Evolutionary conservation across 1,284 basidiomycete species (phyloP).

Genomic region (Ceratobasidium sp.): DNA sequence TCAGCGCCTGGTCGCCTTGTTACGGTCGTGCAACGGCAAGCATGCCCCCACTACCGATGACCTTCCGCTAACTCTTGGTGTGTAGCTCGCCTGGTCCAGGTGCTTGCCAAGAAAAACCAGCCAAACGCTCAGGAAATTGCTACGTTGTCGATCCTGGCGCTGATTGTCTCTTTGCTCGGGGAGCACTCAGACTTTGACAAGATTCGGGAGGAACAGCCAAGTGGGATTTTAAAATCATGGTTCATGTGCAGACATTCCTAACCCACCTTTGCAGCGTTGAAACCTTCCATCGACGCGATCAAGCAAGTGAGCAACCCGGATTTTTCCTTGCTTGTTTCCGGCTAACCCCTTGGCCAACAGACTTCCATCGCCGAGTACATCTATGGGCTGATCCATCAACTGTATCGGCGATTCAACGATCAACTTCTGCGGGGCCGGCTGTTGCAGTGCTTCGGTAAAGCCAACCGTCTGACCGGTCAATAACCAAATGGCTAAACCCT

Average conservation of each 20-base stretch:
- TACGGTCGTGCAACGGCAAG: conserved; percentile 85
- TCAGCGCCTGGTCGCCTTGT: conserved; percentile 73
- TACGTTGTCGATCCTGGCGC: conserved; percentile 66
- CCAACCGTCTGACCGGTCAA: background rate
- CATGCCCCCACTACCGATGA: conserved; percentile 11
- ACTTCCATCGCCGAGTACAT: conserved; percentile 83
- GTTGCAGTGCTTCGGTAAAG: conserved; percentile 82
- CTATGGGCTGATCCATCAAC: conserved; percentile 73
- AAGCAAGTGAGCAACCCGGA: conserved; percentile 60
- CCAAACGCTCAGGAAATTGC: conserved; percentile 26
- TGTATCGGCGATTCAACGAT: conserved; percentile 73
- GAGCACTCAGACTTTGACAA: conserved; percentile 91
- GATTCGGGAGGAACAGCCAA: conserved; percentile 67
- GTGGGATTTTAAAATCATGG: conserved; percentile 54
- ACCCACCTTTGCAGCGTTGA: conserved; percentile 59
- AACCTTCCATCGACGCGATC: conserved; percentile 68
- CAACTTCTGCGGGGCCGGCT: conserved; percentile 68
- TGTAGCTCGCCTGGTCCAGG: conserved; percentile 44
- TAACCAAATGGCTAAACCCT: background rate
- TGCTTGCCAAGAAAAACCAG: conserved; percentile 32
- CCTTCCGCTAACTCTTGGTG: background rate
- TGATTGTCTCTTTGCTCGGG: conserved; percentile 84
- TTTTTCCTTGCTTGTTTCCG: conserved; percentile 21
- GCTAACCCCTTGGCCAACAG: conserved; percentile 54
- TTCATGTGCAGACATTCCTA: background rate